Conservation (phyloP, 805 yeast species). For the Nakazawaea pomicola region DNA sequence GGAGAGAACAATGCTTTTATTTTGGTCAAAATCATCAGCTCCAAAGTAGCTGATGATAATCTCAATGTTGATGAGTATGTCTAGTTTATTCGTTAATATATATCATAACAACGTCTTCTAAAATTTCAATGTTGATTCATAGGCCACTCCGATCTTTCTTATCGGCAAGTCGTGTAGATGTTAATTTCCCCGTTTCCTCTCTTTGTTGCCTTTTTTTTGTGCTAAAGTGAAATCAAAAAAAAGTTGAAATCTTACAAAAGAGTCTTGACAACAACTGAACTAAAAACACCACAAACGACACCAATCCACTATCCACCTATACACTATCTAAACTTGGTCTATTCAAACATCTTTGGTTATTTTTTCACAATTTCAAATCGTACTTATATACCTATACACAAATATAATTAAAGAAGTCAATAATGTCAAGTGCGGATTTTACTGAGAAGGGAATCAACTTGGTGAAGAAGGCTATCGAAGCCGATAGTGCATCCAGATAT, state of each 20-base stretch:
- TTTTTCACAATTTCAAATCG: background rate
- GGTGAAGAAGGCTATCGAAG: constrained; percentile 91
- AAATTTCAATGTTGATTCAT: no score
- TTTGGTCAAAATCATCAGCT: constrained; percentile 57
- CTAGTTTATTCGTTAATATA: constrained; percentile 5
- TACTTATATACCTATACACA: background rate
- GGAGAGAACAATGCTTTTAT: constrained; percentile 63
- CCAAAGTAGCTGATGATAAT: constrained; percentile 75
- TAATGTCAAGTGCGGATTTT: constrained; percentile 54
- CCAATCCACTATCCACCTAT: no score
- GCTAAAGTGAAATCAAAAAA: no score
- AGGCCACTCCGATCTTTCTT: no score
- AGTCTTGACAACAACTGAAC: no score
- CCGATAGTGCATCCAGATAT: constrained; percentile 83
- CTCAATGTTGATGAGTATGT: constrained; percentile 42
- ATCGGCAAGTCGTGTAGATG: background rate
- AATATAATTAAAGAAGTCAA: background rate
- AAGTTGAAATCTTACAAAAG: no score
- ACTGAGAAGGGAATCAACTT: constrained; percentile 91
- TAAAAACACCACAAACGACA: no score
- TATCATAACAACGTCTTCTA: no score
- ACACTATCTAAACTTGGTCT: no score
- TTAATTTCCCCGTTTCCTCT: background rate
- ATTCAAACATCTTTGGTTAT: background rate
- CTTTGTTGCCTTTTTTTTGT: background rate